A percentile compares a stretch with the other conserved stretches of the same genome.
Conservation (phyloP, 2,329 filamentous ascomycete genomes). For the Septoria petroselini region DNA sequence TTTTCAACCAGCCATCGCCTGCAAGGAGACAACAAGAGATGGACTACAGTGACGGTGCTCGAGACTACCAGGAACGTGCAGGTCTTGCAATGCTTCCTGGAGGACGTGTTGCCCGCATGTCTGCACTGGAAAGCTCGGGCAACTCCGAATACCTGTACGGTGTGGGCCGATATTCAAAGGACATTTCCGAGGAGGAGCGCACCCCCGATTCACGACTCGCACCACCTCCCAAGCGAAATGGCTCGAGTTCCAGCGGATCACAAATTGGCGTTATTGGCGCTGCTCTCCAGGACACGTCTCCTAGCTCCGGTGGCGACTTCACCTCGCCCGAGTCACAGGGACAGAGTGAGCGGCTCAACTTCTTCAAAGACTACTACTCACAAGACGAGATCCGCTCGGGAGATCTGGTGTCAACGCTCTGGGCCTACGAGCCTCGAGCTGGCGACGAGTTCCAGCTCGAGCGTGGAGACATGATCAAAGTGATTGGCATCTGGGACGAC, state of each 20-base stretch:
- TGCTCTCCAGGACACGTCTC: constrained; percentile 67
- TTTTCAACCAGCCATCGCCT: constrained; percentile 87
- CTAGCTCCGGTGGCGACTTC: constrained; percentile 69
- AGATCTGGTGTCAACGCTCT: constrained; percentile 85
- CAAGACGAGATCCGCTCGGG: constrained; percentile 91
- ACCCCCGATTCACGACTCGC: constrained; percentile 59
- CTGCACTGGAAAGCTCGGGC: constrained; percentile 76
- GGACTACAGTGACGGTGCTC: constrained; percentile 43
- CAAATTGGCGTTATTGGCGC: constrained; percentile 51
- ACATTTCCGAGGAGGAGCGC: constrained; percentile 59
- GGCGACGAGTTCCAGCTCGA: constrained; percentile 91
- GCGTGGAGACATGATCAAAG: constrained; percentile 95
- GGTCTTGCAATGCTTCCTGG: constrained; percentile 77
- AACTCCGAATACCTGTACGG: constrained; percentile 45
- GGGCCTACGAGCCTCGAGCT: constrained; percentile 94
- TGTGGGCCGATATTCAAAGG: constrained; percentile 49
- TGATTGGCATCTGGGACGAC: constrained; percentile 98
- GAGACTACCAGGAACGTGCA: constrained; percentile 37
- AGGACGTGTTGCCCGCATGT: constrained; percentile 91
- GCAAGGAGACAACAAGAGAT: constrained; percentile 42
- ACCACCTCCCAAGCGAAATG: constrained; percentile 62
- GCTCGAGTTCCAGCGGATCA: constrained; percentile 83
- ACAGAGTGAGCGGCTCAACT: constrained; percentile 90
- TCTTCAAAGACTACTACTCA: constrained; percentile 99
- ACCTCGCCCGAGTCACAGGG: constrained; percentile 88